Evolutionary conservation across 495 filamentous ascomycete species (phyloP), one percentile per base, ranked within the genome.

Genomic region (Tuber microsphaerosporum): DNA sequence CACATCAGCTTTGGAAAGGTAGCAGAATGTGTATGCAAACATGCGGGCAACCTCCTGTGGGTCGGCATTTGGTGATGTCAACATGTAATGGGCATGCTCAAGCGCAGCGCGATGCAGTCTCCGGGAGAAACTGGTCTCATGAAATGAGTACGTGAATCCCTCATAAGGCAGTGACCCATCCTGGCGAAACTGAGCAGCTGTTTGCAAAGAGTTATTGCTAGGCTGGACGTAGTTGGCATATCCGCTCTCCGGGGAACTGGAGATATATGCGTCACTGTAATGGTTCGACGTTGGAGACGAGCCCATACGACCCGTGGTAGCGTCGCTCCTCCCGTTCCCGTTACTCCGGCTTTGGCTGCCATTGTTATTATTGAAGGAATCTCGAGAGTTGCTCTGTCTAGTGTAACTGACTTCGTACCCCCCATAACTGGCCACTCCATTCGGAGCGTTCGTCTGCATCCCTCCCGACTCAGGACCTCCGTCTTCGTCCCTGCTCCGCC

Each of bases 121-220:
- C 0, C 92, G 88, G 26, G 89, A 89, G 76, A 96, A 92, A n/a
- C 88, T 88, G 20, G 85, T 85, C 83, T 95, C 93, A 39, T 89
- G 77, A 70, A 79, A 79, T 19, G 77, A 86, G 68, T 89, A 85
- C 45, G 86, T 84, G 78, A 88, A 88, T 0, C 86, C 86, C 6
- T 73, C 81, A 0, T 87, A 87, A 1, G 81, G 73, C 1, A 85
- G 82, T 2, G 86, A 84, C 8, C 81, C 75, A 22, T 83, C 81
- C 71, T 73, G 82, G n/a, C 56, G 73, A 70, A 73, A 84, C 61
- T 80, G 69, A 37, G 51, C 12, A 41, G 70, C 34, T 10, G 17
- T 26, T 71, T 65, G 77, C 12, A 44, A 71, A n/a, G 70, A 46
- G 31, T 44, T 76, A 76, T 61, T 76, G 70, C 8, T 71, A 44